A percentile compares a stretch with the other conserved stretches of the same genome.
Conservation (phyloP, 1,284 basidiomycete species). For the Apiotrichum gamsii region DNA sequence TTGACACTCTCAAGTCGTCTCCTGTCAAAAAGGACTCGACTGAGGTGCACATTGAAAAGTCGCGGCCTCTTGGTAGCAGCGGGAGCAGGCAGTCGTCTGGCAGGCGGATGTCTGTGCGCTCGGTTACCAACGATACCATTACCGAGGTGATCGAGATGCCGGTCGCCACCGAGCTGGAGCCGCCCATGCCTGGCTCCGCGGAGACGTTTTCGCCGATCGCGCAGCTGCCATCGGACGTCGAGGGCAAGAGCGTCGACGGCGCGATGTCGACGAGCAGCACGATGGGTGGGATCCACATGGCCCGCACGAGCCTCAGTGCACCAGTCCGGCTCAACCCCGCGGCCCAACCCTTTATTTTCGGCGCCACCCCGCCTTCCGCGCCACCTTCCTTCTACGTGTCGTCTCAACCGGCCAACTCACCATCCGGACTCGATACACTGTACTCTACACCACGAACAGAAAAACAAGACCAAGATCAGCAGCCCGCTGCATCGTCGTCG, state of each 20-base stretch:
- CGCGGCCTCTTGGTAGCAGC: constrained; percentile 8
- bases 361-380: background rate
- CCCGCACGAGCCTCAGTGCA: background rate
- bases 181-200: background rate
- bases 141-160: background rate
- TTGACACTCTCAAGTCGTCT: background rate
- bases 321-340: constrained; percentile 3
- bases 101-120: background rate
- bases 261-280: background rate
- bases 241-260: background rate
- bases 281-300: too few relatives aligned
- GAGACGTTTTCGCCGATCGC: constrained; percentile 5
- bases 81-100: background rate
- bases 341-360: constrained; percentile 8
- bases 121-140: background rate
- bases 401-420: background rate
- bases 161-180: background rate
- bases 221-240: constrained; percentile 4
- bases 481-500: background rate
- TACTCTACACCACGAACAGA: background rate
- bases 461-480: background rate
- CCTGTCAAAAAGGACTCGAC: background rate
- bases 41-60: constrained; percentile 10
- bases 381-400: background rate
- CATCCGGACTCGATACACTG: background rate